phyloP scores from a whole-genome alignment of 768 basidiomycete species.

The Termitomyces sp. region DNA sequence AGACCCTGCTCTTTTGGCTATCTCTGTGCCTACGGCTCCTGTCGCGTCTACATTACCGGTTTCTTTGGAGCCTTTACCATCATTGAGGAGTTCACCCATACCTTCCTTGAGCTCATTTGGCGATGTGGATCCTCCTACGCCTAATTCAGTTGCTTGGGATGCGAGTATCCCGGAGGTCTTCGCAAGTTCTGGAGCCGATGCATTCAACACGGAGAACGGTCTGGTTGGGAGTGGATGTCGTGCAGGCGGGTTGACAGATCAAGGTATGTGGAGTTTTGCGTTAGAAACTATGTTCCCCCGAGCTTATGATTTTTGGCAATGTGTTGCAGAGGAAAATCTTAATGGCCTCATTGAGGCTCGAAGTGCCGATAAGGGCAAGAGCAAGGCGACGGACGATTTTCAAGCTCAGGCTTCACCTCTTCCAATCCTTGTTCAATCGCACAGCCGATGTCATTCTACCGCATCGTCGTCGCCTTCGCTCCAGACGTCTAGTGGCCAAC shows the following conservation, averaged over 20 bases:
- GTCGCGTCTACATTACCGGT: background rate
- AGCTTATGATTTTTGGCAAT: slow-evolving; percentile 11
- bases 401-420: background rate
- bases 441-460: background rate
- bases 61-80: slow-evolving; percentile 5
- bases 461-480: background rate
- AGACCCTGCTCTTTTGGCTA: slow-evolving; percentile 28
- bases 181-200: slow-evolving; percentile 5
- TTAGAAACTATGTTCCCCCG: slow-evolving; percentile 9
- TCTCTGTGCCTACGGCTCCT: slow-evolving; percentile 16
- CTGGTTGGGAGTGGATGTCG: slow-evolving; percentile 5
- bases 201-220: background rate
- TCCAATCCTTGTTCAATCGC: background rate
- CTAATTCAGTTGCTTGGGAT: slow-evolving; percentile 32
- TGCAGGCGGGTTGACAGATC: slow-evolving; percentile 8
- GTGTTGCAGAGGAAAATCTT: slow-evolving; percentile 7
- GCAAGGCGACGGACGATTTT: slow-evolving; percentile 12
- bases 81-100: slow-evolving; percentile 18
- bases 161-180: slow-evolving; percentile 27
- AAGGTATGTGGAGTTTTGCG: slow-evolving; percentile 24
- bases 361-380: slow-evolving; percentile 21
- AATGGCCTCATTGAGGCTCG: background rate
- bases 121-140: slow-evolving; percentile 31
- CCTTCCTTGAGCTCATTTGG: slow-evolving; percentile 28
- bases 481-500: background rate